These are phyloP conservation scores for Mycena amicta DNA, from an alignment of 768 basidiomycete genomes.

Conservation along the genomic window DNA sequence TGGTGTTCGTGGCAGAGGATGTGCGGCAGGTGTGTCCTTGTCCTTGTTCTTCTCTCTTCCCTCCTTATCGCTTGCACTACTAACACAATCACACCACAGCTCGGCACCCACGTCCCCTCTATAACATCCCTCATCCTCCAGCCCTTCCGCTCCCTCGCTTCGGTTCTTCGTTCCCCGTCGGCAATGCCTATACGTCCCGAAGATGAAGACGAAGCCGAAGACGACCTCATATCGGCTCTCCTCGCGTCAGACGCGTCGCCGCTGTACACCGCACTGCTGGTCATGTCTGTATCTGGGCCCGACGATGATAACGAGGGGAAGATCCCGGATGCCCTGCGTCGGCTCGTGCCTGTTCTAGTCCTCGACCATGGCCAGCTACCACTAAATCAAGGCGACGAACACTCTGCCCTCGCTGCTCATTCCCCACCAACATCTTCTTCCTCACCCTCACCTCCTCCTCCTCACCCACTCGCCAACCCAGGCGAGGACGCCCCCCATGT, in stretches of 20 bases:
- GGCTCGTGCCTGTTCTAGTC: slow-evolving; percentile 9
- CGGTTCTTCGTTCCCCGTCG: slow-evolving; percentile 4
- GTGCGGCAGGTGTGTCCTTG: background rate
- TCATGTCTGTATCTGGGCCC: background rate
- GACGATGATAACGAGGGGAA: background rate
- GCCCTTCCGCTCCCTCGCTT: slow-evolving; percentile 3
- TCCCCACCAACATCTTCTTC: too few species aligned
- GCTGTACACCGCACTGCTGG: slow-evolving; percentile 12
- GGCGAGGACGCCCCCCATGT: background rate
- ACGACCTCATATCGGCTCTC: slow-evolving; percentile 2
- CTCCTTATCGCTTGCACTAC: background rate
- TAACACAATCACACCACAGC: background rate
- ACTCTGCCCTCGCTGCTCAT: too few species aligned
- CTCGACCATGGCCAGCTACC: too few species aligned
- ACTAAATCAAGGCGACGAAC: too few species aligned
- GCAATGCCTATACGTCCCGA: background rate
- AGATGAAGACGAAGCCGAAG: background rate
- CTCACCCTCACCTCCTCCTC: too few species aligned
- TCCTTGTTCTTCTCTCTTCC: background rate
- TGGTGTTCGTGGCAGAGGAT: slow-evolving; percentile 6
- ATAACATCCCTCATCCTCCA: slow-evolving; percentile 2
- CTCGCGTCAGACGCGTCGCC: slow-evolving; percentile 3
- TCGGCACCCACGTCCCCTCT: background rate
- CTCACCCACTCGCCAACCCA: too few species aligned
- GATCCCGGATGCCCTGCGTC: background rate